These are phyloP conservation scores for Dysphania ambrosioides DNA, from an alignment of 148 eudicot genomes.

Conservation along the genomic window DNA sequence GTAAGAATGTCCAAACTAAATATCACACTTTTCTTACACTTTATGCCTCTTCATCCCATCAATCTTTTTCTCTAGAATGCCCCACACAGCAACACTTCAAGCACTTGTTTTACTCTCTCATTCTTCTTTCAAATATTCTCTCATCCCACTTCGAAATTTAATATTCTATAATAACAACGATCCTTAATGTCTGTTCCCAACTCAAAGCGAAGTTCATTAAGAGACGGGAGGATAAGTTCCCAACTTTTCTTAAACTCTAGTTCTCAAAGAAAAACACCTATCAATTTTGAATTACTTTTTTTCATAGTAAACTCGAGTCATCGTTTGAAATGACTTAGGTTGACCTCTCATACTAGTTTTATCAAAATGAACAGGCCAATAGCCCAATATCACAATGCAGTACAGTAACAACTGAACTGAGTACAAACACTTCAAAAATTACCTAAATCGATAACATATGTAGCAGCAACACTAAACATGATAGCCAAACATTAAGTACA, in stretches of 20 bases:
- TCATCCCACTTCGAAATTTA: no score
- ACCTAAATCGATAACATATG: not conserved
- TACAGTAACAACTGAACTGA: not conserved
- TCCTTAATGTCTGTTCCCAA: not conserved
- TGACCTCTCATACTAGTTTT: not conserved
- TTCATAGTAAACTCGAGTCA: no score
- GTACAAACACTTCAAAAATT: not conserved
- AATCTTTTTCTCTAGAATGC: no score
- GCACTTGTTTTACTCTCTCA: no score
- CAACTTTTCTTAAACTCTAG: no score
- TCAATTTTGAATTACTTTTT: no score
- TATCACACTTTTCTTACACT: not conserved
- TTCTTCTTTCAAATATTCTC: no score
- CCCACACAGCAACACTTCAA: no score
- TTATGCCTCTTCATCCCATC: no score
- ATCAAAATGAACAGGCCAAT: not conserved
- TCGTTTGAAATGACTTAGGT: not conserved
- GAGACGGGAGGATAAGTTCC: not conserved
- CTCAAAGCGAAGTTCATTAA: not conserved
- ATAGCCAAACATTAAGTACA: not conserved
- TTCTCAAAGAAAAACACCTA: no score
- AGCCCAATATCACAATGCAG: not conserved
- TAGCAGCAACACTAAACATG: conserved; percentile 1
- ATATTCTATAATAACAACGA: no score
- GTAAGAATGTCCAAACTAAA: not conserved